Conservation (phyloP, 495 filamentous ascomycete genomes). For the Friedmanniomyces endolithicus region DNA sequence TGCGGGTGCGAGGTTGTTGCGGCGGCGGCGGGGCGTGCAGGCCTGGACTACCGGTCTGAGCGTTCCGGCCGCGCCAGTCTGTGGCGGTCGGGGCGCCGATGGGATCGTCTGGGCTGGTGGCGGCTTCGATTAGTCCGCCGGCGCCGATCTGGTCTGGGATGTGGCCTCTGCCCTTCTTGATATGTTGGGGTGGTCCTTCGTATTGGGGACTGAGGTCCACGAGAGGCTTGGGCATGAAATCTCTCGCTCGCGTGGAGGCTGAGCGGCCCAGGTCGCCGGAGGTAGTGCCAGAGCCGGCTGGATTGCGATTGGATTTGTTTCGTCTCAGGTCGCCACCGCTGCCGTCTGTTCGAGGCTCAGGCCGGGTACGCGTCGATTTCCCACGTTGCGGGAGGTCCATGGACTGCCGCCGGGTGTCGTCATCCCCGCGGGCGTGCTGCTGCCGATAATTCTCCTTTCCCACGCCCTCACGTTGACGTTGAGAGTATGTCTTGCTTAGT, state of each 20-base stretch:
- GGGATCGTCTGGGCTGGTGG: conserved; percentile 43
- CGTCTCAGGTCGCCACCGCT: conserved; percentile 22
- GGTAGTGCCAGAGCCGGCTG: neutral
- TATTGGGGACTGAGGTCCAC: conserved; percentile 67
- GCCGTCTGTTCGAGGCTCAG: neutral
- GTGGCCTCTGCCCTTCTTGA: conserved; percentile 55
- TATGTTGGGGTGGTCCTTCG: conserved; percentile 59
- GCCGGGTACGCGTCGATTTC: conserved; percentile 3
- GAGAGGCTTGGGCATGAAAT: conserved; percentile 45
- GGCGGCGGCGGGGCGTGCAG: neutral
- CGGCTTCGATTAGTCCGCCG: conserved; percentile 52
- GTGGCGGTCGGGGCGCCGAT: conserved; percentile 41
- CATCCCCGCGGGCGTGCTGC: conserved; percentile 9
- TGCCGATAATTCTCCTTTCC: conserved; percentile 35
- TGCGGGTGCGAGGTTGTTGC: neutral
- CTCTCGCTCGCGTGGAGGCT: conserved; percentile 11
- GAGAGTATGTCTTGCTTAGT: conserved; percentile 50
- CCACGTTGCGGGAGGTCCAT: conserved; percentile 13
- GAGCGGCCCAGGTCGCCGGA: conserved; percentile 12
- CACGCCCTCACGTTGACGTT: conserved; percentile 44
- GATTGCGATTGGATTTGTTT: conserved; percentile 24
- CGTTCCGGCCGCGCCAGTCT: conserved; percentile 35
- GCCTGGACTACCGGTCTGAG: neutral
- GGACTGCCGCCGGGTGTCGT: conserved; percentile 11
- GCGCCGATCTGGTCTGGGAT: conserved; percentile 40